Evolutionary conservation across 2,329 filamentous ascomycete genomes (phyloP).

Genomic region (Aspergillus candidus): DNA sequence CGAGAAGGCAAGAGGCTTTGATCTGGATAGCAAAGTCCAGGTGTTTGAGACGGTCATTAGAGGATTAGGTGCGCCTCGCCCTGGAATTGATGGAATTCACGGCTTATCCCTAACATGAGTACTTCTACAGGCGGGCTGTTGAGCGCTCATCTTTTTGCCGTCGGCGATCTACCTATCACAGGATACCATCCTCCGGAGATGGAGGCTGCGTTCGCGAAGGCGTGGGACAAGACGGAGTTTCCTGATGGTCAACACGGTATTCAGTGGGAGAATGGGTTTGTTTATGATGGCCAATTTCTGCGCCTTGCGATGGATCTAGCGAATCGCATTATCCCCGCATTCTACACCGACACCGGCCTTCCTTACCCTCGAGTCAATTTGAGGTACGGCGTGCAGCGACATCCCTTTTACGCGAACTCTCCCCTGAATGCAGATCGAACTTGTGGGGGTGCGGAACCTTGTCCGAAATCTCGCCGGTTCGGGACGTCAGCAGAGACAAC

Average conservation of each 20-base stretch:
- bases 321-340: constrained; percentile 78
- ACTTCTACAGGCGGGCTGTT: constrained; percentile 62
- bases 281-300: constrained; percentile 83
- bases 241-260: constrained; percentile 41
- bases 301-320: constrained; percentile 84
- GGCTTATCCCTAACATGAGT: constrained; percentile 2
- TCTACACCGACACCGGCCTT: constrained; percentile 83
- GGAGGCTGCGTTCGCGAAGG: constrained; percentile 34
- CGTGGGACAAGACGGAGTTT: constrained; percentile 35
- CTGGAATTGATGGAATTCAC: neutral
- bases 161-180: constrained; percentile 79
- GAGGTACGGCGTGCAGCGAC: constrained; percentile 62
- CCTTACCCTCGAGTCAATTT: constrained; percentile 94
- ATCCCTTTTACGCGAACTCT: constrained; percentile 81
- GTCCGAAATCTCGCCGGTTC: constrained; percentile 25
- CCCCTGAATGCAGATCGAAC: constrained; percentile 57
- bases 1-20: constrained; percentile 70
- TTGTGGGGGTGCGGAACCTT: constrained; percentile 41
- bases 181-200: constrained; percentile 58
- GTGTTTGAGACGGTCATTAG: constrained; percentile 97
- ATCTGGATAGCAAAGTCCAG: constrained; percentile 95
- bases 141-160: constrained; percentile 88
- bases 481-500: constrained; percentile 62
- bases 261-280: constrained; percentile 67
- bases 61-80: constrained; percentile 47